Conservation (phyloP, 1,284 basidiomycete genomes). For the Trametes pubescens region DNA sequence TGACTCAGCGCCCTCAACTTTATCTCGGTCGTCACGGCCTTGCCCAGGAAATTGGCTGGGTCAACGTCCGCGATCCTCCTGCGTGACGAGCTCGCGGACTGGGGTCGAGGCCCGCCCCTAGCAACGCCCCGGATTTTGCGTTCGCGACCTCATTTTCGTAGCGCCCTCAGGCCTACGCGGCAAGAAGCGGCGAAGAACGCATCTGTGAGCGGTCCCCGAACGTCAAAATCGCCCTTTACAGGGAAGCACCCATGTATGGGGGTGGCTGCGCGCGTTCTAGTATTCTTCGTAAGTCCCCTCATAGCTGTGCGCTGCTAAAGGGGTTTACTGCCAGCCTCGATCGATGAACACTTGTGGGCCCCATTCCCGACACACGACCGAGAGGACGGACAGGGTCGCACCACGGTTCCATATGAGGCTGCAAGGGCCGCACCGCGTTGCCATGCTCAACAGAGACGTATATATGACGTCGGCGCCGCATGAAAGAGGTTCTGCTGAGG, state of each 20-base stretch:
- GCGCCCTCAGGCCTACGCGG: neutral
- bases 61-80: neutral
- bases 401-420: neutral
- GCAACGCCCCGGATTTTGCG: neutral
- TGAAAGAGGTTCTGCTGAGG: neutral
- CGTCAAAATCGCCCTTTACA: conserved; percentile 4
- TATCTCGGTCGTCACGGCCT: conserved; percentile 1
- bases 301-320: conserved; percentile 9
- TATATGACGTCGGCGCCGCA: conserved; percentile 4
- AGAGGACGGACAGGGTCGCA: no score
- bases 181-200: neutral
- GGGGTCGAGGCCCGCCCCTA: neutral
- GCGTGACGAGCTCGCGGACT: no score
- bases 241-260: conserved; percentile 6
- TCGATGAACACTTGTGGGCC: no score
- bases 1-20: conserved; percentile 13
- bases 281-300: neutral
- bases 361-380: no score
- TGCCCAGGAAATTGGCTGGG: neutral
- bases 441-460: no score
- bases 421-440: neutral
- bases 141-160: neutral
- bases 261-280: conserved; percentile 15
- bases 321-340: no score
- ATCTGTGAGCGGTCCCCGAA: conserved; percentile 11